phyloP scores from a whole-genome alignment of 2,329 filamentous ascomycete species.

The Claviceps lovelessii region DNA sequence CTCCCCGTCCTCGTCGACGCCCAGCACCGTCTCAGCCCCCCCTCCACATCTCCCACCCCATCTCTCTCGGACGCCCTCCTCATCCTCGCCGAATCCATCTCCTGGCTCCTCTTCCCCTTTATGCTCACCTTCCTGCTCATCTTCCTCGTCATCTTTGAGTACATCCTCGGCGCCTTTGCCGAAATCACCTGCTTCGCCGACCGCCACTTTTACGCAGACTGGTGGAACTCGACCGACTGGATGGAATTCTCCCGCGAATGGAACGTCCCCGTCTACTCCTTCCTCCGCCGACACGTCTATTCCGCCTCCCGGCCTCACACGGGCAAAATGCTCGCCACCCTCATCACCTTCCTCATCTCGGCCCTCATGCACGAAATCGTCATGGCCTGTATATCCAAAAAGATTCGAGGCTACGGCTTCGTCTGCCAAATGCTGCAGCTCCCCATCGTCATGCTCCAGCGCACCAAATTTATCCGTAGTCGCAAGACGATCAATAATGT shows the following conservation, averaged over 20 bases:
- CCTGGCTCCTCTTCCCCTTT: conserved; percentile 85
- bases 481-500: conserved; percentile 73
- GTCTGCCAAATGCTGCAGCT: conserved; percentile 92
- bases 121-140: conserved; percentile 92
- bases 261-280: conserved; percentile 96
- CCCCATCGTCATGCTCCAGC: conserved; percentile 84
- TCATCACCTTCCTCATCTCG: conserved; percentile 83
- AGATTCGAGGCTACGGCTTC: conserved; percentile 87
- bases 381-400: conserved; percentile 96
- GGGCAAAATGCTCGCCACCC: conserved; percentile 62
- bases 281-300: conserved; percentile 89
- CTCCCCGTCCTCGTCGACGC: conserved; percentile 74
- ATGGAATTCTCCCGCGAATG: conserved; percentile 92
- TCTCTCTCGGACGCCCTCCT: conserved; percentile 52
- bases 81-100: conserved; percentile 78
- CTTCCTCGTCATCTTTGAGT: conserved; percentile 97
- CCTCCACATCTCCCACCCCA: conserved; percentile 13
- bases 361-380: conserved; percentile 87
- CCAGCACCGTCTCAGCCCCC: conserved; percentile 34
- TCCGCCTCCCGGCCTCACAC: conserved; percentile 64
- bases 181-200: conserved; percentile 91
- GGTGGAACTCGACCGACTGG: conserved; percentile 74
- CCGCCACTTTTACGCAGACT: conserved; percentile 76
- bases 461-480: conserved; percentile 60
- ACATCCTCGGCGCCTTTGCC: conserved; percentile 83